Evolutionary conservation across 306 rosid genomes (phyloP), one percentile per base, ranked within the genome.

Genomic region (Benincasa hispida): DNA sequence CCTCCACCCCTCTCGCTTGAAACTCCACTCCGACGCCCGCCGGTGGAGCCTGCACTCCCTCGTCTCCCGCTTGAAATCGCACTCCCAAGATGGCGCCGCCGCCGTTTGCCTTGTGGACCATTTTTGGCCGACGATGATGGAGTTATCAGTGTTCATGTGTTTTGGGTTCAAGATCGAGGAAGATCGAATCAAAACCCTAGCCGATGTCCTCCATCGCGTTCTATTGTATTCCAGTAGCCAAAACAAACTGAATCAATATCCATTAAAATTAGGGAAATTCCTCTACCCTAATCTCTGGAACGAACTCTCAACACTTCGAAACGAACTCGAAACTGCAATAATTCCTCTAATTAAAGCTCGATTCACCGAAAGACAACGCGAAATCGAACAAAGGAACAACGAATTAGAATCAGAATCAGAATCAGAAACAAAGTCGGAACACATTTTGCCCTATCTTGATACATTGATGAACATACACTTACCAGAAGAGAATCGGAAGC

Each of bases 81-180:
- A 77, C 21, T 62, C 80, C 4, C 30, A 17, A 2, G 51, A 19
- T 17, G 75, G 53, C 12, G 54, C 18, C 4, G 35, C 13, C 19
- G 80, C 5, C 6, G 30, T 77, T 65, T 6, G 62, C 10, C 18
- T 77, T 8, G 4, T 65, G 24, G 80, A 77, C 12, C 62, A 48
- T 39, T 48, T 77, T 15, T 24, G 50, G 24, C 55, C 24, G 39
- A 53, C 51, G 6, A n/a, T 77, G 75, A 53, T 65, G 75, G 61
- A 54, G 22, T 35, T 77, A 19, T 77, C 80, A 11, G 75, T 51
- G 75, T 77, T 77, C 37, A 77, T 77, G 80, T 77, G 80, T 10
- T 65, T 77, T 12, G 80, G 80, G 5, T 51, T 77, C 22, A 65
- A 77, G 74, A 59, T 77, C 18, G 80, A 77, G 0, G 75, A 77